Conservation (phyloP, 192 early-diverging fungal species). For the Backusella macrospora region DNA sequence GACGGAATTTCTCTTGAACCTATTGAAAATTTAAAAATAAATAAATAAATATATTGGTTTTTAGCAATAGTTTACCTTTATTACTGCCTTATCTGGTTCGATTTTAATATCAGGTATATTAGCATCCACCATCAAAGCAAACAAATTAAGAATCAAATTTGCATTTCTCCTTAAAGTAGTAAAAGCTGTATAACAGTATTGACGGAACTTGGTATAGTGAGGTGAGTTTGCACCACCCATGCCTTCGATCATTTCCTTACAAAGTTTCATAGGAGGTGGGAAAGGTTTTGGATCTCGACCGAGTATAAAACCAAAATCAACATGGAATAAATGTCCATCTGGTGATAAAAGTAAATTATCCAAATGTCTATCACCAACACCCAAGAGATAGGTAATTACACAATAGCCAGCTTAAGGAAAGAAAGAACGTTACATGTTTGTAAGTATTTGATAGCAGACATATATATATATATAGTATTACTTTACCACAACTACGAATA, state of each 20-base stretch:
- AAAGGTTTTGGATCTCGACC: constrained; percentile 99
- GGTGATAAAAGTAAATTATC: constrained; percentile 94
- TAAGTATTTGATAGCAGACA: constrained; percentile 5
- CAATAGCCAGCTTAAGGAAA: constrained; percentile 86
- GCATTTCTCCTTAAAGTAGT: constrained; percentile 91
- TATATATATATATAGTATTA: constrained; percentile 11
- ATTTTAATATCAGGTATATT: constrained; percentile 97
- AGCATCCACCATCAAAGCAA: constrained; percentile 97
- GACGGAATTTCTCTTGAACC: constrained; percentile 95
- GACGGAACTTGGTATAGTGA: constrained; percentile 89
- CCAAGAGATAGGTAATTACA: constrained; percentile 97
- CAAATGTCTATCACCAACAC: constrained; percentile 97
- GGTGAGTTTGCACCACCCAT: constrained; percentile 94
- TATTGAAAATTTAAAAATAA: constrained; percentile 31
- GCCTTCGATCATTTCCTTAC: constrained; percentile 99
- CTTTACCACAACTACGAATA: constrained; percentile 88
- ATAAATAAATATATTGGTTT: neutral
- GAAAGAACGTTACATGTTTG: no score
- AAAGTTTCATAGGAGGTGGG: constrained; percentile 99
- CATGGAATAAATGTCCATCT: constrained; percentile 90
- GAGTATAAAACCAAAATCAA: constrained; percentile 98
- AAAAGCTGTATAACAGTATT: constrained; percentile 94
- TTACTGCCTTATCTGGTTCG: constrained; percentile 96
- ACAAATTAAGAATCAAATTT: constrained; percentile 96
- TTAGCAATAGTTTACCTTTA: no score